A percentile compares a stretch with the other conserved stretches of the same genome.
phyloP scores from a whole-genome alignment of 805 yeast genomes.

The Cyberlindnera petersonii region DNA sequence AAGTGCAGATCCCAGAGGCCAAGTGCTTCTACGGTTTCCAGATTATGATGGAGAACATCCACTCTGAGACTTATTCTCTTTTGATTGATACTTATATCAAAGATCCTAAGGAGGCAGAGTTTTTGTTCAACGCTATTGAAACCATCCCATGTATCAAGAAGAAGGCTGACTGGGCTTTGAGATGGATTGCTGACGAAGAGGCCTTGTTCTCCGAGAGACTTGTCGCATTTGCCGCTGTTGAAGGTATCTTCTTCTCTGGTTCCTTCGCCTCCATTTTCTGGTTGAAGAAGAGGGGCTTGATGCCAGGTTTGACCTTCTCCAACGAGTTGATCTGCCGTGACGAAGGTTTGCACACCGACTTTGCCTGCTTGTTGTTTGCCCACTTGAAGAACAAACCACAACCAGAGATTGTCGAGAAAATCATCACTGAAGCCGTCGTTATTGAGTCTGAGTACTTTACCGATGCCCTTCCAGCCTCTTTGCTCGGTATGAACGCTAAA shows the following conservation, averaged over 20 bases:
- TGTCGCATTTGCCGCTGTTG: conserved; percentile 98
- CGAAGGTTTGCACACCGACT: conserved; percentile 98
- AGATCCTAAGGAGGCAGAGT: conserved; percentile 91
- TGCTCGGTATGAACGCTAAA: conserved; percentile 90
- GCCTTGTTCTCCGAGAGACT: conserved; percentile 93
- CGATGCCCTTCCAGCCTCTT: conserved; percentile 89
- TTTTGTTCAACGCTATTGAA: conserved; percentile 91
- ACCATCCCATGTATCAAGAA: conserved; percentile 93
- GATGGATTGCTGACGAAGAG: conserved; percentile 89
- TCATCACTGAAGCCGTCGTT: conserved; percentile 90
- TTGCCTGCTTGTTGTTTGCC: conserved; percentile 91
- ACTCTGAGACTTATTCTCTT: conserved; percentile 93
- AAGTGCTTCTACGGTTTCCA: conserved; percentile 99
- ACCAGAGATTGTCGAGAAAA: conserved; percentile 70
- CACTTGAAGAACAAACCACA: conserved; percentile 90
- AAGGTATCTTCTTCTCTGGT: conserved; percentile 97
- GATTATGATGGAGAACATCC: conserved; percentile 99
- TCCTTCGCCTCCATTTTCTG: conserved; percentile 98
- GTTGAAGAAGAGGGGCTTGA: conserved; percentile 97
- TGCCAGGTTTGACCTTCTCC: conserved; percentile 98
- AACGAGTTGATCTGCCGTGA: conserved; percentile 97
- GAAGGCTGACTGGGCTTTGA: conserved; percentile 98
- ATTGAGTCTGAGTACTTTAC: conserved; percentile 94
- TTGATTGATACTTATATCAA: conserved; percentile 93
- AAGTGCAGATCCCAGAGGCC: conserved; percentile 96